phyloP scores from a whole-genome alignment of 768 basidiomycete species.

The Leccinum longicurvipes region DNA sequence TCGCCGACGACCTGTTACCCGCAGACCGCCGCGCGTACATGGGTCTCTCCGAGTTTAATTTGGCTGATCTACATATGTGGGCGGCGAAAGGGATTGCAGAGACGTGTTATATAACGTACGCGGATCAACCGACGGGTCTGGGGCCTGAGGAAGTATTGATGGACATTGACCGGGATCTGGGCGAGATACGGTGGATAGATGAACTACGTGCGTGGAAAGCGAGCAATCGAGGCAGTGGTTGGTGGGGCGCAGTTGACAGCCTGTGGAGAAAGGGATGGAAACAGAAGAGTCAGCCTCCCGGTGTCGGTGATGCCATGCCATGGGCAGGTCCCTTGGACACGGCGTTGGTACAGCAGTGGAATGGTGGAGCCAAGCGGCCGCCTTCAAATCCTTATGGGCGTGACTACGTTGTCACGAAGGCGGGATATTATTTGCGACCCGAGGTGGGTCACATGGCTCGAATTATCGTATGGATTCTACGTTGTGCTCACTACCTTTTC shows the following conservation, averaged over 20 bases:
- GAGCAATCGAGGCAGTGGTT: background rate
- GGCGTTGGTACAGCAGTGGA: no score
- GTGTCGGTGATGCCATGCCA: slow-evolving; percentile 37
- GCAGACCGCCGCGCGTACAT: slow-evolving; percentile 29
- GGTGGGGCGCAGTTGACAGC: slow-evolving; percentile 9
- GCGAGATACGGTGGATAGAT: slow-evolving; percentile 23
- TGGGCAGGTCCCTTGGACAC: slow-evolving; percentile 13
- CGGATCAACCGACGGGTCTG: slow-evolving; percentile 64
- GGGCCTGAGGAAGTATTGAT: slow-evolving; percentile 50
- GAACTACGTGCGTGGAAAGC: slow-evolving; percentile 45
- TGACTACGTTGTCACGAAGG: slow-evolving; percentile 51
- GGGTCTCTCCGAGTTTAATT: slow-evolving; percentile 41
- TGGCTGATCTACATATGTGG: slow-evolving; percentile 68
- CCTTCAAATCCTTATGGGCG: slow-evolving; percentile 22
- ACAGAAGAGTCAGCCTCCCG: slow-evolving; percentile 47
- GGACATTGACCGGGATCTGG: slow-evolving; percentile 3
- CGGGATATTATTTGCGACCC: slow-evolving; percentile 59
- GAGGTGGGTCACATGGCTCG: no score
- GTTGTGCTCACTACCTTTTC: no score
- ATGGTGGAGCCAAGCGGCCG: background rate
- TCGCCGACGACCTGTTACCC: slow-evolving; percentile 26
- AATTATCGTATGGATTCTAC: no score
- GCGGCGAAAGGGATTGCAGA: slow-evolving; percentile 74
- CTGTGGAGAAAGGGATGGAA: background rate
- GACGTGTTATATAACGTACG: slow-evolving; percentile 71